These are phyloP conservation scores for Malassezia dermatis DNA, from an alignment of 1,284 basidiomycete species.

Conservation along the genomic window DNA sequence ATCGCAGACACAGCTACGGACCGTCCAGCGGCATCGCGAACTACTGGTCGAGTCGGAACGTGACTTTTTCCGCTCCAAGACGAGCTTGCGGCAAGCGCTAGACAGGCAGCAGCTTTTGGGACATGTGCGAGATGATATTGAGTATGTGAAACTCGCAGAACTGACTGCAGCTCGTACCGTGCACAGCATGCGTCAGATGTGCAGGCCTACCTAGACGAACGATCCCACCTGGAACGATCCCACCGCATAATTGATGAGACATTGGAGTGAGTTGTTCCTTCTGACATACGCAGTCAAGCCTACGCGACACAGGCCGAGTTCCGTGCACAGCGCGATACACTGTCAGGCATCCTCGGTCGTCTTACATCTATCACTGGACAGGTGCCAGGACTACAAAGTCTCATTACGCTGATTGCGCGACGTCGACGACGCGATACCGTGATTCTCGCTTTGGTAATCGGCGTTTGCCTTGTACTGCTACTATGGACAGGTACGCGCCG, in stretches of 20 bases:
- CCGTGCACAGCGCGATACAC: conserved; percentile 64
- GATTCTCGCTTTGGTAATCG: conserved; percentile 76
- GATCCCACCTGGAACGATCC: conserved; percentile 76
- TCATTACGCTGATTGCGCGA: conserved; percentile 83
- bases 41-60: conserved; percentile 75
- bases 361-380: conserved; percentile 62
- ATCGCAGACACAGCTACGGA: conserved; percentile 72
- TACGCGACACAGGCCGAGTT: conserved; percentile 95
- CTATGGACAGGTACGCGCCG: conserved; percentile 57
- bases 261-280: conserved; percentile 57
- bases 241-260: conserved; percentile 90
- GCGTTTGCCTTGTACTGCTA: conserved; percentile 67
- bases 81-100: conserved; percentile 61
- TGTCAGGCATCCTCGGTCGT: conserved; percentile 67
- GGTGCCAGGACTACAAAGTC: conserved; percentile 83
- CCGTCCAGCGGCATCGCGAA: conserved; percentile 79
- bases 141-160: conserved; percentile 54
- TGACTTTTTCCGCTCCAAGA: conserved; percentile 52
- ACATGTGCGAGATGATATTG: conserved; percentile 89
- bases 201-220: conserved; percentile 75
- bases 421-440: conserved; percentile 78
- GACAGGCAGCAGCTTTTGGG: conserved; percentile 76
- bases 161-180: conserved; percentile 58
- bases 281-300: conserved; percentile 62
- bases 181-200: conserved; percentile 60